Conservation (phyloP, 805 yeast genomes). For the Ogataea paradorogensis region DNA sequence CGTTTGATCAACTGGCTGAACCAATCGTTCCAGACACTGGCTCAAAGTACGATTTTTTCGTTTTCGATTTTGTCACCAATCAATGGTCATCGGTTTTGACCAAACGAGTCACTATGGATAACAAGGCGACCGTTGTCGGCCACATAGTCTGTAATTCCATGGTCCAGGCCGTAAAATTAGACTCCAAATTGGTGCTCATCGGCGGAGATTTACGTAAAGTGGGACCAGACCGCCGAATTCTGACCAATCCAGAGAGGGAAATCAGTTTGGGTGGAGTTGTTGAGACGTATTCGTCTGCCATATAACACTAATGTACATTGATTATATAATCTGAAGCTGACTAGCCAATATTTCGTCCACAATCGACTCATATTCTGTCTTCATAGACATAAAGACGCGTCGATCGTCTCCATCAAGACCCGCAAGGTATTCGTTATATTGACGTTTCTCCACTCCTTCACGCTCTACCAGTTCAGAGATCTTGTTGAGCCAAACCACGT, state of each 20-base stretch:
- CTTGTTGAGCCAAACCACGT: conserved; percentile 25
- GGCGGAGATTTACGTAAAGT: conserved; percentile 22
- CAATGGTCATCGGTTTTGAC: conserved; percentile 22
- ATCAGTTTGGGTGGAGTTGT: conserved; percentile 6
- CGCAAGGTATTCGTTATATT: conserved; percentile 16
- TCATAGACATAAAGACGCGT: conserved; percentile 3
- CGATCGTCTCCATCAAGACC: conserved; percentile 14
- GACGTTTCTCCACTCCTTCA: conserved; percentile 16
- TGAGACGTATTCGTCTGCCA: conserved; percentile 21
- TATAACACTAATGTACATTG: conserved; percentile 12
- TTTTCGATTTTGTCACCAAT: conserved; percentile 21
- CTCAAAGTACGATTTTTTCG: conserved; percentile 6
- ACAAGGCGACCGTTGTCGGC: neutral
- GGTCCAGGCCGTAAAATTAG: conserved; percentile 16
- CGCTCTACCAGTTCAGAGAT: conserved; percentile 32
- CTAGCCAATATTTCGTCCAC: conserved; percentile 15
- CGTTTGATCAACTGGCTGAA: neutral
- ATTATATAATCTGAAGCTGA: neutral
- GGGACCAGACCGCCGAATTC: conserved; percentile 4
- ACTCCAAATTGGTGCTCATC: conserved; percentile 21
- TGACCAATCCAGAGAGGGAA: neutral
- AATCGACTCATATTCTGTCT: conserved; percentile 7
- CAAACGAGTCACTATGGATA: conserved; percentile 1
- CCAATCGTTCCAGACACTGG: neutral
- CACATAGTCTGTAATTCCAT: conserved; percentile 5